Base-by-base conservation (phyloP, 2,329 filamentous ascomycete genomes). In the Onygena corvina region DNA sequence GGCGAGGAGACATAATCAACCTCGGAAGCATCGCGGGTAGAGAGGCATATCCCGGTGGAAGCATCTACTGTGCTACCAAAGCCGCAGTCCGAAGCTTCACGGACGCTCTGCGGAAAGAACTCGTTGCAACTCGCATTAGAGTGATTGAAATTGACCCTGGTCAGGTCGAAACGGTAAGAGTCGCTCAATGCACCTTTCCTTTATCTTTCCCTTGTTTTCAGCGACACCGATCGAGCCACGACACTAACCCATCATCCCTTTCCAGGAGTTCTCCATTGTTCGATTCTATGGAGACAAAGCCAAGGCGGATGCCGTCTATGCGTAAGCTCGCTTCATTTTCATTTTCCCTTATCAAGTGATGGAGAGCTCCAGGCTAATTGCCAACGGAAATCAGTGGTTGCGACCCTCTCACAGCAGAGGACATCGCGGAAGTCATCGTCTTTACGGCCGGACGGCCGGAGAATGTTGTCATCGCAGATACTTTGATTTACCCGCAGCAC, bases 61-160 rank as follows among this genome's bases (percentile, higher is more conserved):
- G 81, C 64, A 93, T 94, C 62, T 95, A 95, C 75, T 94, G 89
- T 66, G 86, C 88, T 1, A 89, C 85, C 52, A 95, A 95, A 70
- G 86, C 88, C 16, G 89, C 89, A 1, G 83, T 94, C 50, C 79
- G 84, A 58, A 83, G 76, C 57, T 94, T 94, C 69, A 88, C 86
- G 0, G 87, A 94, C 50, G 76, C 83, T 8, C 67, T 95, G 63
- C 76, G 89, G 57, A 86, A 81, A 64, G 89, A 95, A 69, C 75
- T 93, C 52, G 83, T 95, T 57, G 75, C 83, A 4, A 86, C 83
- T 14, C 75, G 84, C 50, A 86, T 94, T 54, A 74, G 89, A 50
- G 75, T 94, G 53, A 94, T 94, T 54, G 85, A 87, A 66, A 76
- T 95, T 60, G 89, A 94, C 60, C 89, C 89, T 0, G 89, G 89